A percentile compares a stretch with the other conserved stretches of the same genome.
Evolutionary conservation across 2,329 filamentous ascomycete genomes (phyloP).

Genomic region (Trichoderma sp.): DNA sequence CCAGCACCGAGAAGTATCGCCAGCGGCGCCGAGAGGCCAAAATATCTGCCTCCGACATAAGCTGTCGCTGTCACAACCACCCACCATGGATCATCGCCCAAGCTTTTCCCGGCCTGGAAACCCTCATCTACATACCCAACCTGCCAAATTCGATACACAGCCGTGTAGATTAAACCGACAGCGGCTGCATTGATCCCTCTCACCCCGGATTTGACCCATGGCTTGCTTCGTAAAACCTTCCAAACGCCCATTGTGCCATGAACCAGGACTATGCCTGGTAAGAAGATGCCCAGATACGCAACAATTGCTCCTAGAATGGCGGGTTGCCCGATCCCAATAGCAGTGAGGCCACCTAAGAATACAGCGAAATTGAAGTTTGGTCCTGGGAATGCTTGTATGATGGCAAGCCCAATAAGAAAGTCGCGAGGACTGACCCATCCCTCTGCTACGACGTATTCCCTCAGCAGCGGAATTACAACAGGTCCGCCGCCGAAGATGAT

Average conservation of each 20-base stretch:
- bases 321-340: background rate
- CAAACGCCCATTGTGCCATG: background rate
- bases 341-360: background rate
- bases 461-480: constrained; percentile 63
- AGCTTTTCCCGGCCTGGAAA: constrained; percentile 49
- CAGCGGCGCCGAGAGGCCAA: background rate
- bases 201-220: background rate
- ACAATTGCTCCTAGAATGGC: background rate
- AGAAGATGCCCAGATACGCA: background rate
- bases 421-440: constrained; percentile 71
- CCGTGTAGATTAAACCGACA: constrained; percentile 47
- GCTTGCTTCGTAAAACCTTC: background rate
- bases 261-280: background rate
- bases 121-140: constrained; percentile 58
- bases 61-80: constrained; percentile 49
- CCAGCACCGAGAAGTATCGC: background rate
- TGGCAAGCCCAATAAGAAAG: constrained; percentile 71
- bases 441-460: constrained; percentile 65
- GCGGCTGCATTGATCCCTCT: background rate
- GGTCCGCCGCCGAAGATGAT: constrained; percentile 66
- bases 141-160: constrained; percentile 64
- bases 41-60: background rate
- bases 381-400: constrained; percentile 49
- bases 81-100: constrained; percentile 64
- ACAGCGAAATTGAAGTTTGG: background rate